phyloP scores from a whole-genome alignment of 768 basidiomycete genomes.

The Sporobolomyces pararoseus region DNA sequence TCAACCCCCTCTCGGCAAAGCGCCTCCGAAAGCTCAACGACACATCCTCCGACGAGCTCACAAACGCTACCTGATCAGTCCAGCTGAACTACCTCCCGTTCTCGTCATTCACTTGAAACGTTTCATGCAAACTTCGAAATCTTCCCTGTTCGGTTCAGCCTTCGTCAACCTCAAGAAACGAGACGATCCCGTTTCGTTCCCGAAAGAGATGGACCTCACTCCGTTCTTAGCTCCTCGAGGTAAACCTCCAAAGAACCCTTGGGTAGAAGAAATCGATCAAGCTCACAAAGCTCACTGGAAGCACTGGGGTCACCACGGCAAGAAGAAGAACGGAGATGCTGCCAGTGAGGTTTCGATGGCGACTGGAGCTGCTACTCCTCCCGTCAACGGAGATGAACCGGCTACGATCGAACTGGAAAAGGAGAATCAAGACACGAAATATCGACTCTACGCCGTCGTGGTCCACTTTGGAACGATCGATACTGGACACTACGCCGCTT shows the following conservation, averaged over 20 bases:
- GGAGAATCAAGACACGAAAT: conserved; percentile 31
- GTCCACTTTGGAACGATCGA: conserved; percentile 39
- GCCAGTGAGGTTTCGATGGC: neutral
- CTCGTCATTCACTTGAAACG: conserved; percentile 90
- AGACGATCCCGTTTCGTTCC: conserved; percentile 87
- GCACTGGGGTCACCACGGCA: conserved; percentile 23
- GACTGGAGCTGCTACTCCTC: neutral
- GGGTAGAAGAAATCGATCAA: conserved; percentile 33
- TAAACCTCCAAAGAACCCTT: conserved; percentile 42
- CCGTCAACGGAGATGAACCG: neutral
- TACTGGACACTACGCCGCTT: conserved; percentile 32
- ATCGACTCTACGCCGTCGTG: conserved; percentile 42
- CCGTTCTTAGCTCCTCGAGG: conserved; percentile 77
- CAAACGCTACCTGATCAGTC: conserved; percentile 88
- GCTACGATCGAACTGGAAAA: conserved; percentile 24
- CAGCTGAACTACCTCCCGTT: conserved; percentile 67
- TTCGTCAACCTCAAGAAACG: conserved; percentile 68
- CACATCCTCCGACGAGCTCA: conserved; percentile 77
- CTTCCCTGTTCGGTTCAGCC: conserved; percentile 49
- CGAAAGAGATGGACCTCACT: conserved; percentile 73
- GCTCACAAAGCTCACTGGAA: conserved; percentile 30
- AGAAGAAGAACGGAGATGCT: conserved; percentile 33
- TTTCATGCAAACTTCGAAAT: conserved; percentile 77
- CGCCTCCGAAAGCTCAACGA: conserved; percentile 55
- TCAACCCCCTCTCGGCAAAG: conserved; percentile 16